Conservation (phyloP, 352 stramenopile species). For the Globisporangium acanthophoron region DNA sequence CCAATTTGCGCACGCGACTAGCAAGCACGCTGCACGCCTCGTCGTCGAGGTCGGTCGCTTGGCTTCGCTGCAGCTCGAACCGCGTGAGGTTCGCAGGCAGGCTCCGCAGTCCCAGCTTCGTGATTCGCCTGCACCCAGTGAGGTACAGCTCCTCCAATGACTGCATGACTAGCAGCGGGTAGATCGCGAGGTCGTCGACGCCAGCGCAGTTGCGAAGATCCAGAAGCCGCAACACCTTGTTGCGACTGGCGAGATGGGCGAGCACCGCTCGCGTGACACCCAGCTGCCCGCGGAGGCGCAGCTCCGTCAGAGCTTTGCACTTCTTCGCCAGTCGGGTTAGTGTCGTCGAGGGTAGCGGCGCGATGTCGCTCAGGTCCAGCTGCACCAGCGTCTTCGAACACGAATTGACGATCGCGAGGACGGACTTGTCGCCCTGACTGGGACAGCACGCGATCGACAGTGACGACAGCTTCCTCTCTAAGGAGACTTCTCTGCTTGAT, state of each 20-base stretch:
- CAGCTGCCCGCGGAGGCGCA: conserved; percentile 30
- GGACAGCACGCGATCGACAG: conserved; percentile 23
- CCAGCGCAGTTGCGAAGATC: conserved; percentile 45
- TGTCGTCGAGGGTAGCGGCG: conserved; percentile 12
- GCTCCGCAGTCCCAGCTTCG: conserved; percentile 32
- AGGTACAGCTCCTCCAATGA: conserved; percentile 43
- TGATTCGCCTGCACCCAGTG: conserved; percentile 28
- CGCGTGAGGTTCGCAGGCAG: conserved; percentile 31
- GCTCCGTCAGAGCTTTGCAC: conserved; percentile 19
- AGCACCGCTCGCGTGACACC: conserved; percentile 39
- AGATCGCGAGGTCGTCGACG: conserved; percentile 60
- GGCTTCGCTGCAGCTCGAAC: conserved; percentile 26
- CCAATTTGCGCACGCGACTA: conserved; percentile 23
- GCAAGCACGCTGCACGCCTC: conserved; percentile 22
- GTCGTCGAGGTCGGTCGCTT: conserved; percentile 20
- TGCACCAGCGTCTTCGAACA: conserved; percentile 22
- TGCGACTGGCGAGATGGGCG: conserved; percentile 42
- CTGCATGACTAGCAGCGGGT: conserved; percentile 53
- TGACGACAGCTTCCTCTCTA: conserved; percentile 19
- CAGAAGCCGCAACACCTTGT: conserved; percentile 45
- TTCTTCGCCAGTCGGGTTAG: conserved; percentile 38
- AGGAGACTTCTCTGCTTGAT: not conserved
- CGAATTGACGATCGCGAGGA: conserved; percentile 26
- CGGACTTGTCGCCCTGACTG: conserved; percentile 23
- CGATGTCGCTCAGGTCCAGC: conserved; percentile 36